phyloP scores from a whole-genome alignment of 2,329 filamentous ascomycete species.

The Colletotrichum nymphaeae region DNA sequence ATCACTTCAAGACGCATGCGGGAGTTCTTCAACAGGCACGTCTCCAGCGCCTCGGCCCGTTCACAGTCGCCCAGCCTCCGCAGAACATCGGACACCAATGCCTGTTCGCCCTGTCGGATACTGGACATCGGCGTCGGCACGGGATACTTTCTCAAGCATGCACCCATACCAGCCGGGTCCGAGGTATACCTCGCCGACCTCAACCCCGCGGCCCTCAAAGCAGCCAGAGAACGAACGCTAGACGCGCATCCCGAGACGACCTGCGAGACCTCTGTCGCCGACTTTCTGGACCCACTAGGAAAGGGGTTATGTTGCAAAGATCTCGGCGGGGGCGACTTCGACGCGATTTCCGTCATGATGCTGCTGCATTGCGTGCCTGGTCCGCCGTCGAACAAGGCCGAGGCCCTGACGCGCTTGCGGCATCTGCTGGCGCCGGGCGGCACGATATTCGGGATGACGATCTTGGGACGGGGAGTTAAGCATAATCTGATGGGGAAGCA shows the following conservation, averaged over 20 bases:
- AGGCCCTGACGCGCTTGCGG: conserved; percentile 24
- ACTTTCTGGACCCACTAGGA: conserved; percentile 7
- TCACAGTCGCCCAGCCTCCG: conserved; percentile 39
- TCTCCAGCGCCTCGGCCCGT: conserved; percentile 43
- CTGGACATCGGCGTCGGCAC: conserved; percentile 52
- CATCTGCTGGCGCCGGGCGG: conserved; percentile 36
- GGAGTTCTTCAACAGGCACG: conserved; percentile 41
- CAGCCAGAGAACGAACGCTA: conserved; percentile 9
- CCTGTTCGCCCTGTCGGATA: conserved; percentile 38
- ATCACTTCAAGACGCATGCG: not conserved
- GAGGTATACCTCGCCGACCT: conserved; percentile 6
- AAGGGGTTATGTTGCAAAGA: not conserved
- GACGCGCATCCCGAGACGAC: conserved; percentile 1
- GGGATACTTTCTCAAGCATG: conserved; percentile 45
- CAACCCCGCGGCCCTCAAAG: conserved; percentile 13
- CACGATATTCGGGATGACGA: conserved; percentile 41
- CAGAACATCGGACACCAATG: not conserved
- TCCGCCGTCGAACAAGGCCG: conserved; percentile 36
- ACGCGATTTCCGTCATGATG: conserved; percentile 20
- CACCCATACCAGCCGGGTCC: not conserved
- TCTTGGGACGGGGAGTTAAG: conserved; percentile 35
- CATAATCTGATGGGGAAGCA: conserved; percentile 11
- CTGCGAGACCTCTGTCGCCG: conserved; percentile 15
- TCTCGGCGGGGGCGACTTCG: conserved; percentile 1
- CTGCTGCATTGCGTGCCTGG: conserved; percentile 43